A percentile compares a stretch with the other conserved stretches of the same genome.
Evolutionary conservation across 2,329 filamentous ascomycete species (phyloP).

Genomic region (Cylindrodendrum hubeiense): DNA sequence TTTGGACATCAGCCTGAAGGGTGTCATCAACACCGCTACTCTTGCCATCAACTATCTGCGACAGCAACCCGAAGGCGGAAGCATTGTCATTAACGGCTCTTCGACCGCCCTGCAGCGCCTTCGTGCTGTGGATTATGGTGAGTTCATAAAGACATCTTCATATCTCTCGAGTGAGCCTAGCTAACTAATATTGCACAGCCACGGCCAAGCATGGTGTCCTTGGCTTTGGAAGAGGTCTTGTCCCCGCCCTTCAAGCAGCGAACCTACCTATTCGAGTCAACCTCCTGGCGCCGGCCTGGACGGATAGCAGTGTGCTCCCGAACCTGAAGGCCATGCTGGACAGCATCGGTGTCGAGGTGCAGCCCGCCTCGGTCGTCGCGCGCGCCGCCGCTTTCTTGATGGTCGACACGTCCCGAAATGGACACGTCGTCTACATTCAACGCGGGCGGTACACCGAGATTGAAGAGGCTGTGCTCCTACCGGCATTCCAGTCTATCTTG

Average conservation of each 20-base stretch:
- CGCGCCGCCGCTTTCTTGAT: conserved; percentile 62
- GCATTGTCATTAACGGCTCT: conserved; percentile 66
- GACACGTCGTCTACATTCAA: conserved; percentile 64
- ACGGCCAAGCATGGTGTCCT: conserved; percentile 67
- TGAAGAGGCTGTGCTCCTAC: conserved; percentile 58
- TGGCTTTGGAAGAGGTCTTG: conserved; percentile 63
- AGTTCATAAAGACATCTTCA: conserved; percentile 22
- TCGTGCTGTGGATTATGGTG: conserved; percentile 63
- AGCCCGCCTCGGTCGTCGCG: conserved; percentile 62
- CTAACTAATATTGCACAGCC: conserved; percentile 45
- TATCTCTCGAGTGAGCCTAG: rapidly evolving
- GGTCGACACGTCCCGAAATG: conserved; percentile 59
- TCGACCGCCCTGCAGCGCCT: conserved; percentile 63
- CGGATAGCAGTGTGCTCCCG: conserved; percentile 61
- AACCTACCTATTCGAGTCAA: conserved; percentile 66
- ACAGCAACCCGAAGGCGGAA: conserved; percentile 59
- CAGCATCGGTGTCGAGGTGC: conserved; percentile 54
- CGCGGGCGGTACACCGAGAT: conserved; percentile 65
- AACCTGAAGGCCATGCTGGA: conserved; percentile 51
- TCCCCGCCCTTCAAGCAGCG: conserved; percentile 50
- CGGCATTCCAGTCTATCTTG: conserved; percentile 48
- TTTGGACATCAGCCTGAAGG: conserved; percentile 64
- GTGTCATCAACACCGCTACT: conserved; percentile 62
- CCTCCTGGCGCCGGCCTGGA: conserved; percentile 67
- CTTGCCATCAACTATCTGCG: conserved; percentile 65